These are phyloP conservation scores for Diplotaxis tenuifolia DNA, from an alignment of 345 rosid species.

Conservation along the genomic window DNA sequence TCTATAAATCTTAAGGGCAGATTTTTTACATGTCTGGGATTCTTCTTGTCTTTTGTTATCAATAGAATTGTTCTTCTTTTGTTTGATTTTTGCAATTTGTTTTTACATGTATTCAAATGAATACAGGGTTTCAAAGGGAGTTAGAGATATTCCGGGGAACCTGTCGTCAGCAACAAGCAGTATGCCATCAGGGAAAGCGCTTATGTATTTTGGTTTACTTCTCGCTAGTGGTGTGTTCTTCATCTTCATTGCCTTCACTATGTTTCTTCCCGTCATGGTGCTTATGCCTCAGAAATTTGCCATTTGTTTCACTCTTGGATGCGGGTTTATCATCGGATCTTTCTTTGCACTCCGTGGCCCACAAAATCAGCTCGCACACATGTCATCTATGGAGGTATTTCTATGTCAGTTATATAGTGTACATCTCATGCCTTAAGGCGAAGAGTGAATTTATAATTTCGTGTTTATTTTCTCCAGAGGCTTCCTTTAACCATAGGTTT, in stretches of 20 bases:
- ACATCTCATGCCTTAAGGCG: neutral
- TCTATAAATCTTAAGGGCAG: neutral
- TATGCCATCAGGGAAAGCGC: conserved; percentile 85
- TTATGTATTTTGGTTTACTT: conserved; percentile 78
- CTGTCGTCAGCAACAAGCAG: conserved; percentile 75
- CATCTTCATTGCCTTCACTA: conserved; percentile 76
- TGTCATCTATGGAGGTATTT: neutral
- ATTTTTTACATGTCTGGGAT: neutral
- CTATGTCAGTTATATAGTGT: neutral
- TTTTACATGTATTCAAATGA: conserved; percentile 8
- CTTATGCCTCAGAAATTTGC: conserved; percentile 94
- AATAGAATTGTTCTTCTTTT: neutral
- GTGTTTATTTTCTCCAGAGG: conserved; percentile 52
- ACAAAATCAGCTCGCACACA: neutral
- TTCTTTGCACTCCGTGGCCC: neutral
- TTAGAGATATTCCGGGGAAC: conserved; percentile 55
- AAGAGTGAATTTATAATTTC: neutral
- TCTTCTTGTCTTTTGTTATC: too few species aligned
- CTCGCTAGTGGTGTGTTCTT: conserved; percentile 84
- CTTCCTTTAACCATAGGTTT: conserved; percentile 83
- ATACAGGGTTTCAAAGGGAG: conserved; percentile 81
- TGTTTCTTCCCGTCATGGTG: conserved; percentile 96
- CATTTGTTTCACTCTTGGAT: conserved; percentile 85
- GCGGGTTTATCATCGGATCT: conserved; percentile 50
- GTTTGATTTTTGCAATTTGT: conserved; percentile 5